Base-by-base conservation (phyloP, 345 rosid genomes). In the Boechera divaricarpa region DNA sequence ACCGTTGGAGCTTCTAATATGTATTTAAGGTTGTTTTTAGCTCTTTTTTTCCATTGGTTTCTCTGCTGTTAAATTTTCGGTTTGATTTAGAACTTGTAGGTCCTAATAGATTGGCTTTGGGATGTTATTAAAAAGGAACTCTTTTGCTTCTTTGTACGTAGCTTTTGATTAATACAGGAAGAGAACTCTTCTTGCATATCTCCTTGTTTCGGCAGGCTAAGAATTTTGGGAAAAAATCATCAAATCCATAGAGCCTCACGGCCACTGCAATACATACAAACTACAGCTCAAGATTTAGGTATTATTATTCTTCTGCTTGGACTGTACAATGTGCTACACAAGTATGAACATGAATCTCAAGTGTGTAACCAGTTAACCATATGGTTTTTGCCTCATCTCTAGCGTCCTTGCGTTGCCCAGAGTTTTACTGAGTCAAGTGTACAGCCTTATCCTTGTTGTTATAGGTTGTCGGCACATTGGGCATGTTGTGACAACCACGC, bases 381-480 rank as follows among this genome's bases (percentile, higher is more conserved):
- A 41, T 52, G 31, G 56, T n/a, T 52, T 61, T 51, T 32, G 58
- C 38, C 69, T 63, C 58, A 45, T 35, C 44, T 63, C 12, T 63
- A 44, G 6, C 26, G 52, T 28, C 54, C 54, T 63, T 8, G 26
- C n/a, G 38, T 63, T 44, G 2, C 24, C 26, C 5, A 7, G 8
- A 15, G 38, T 63, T 26, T 26, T 63, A 44, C 68, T 3, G 7
- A 63, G 28, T 86, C 86, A 91, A 51, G 87, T 74, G 54, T 74
- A 94, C 69, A 94, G 73, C 69, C 90, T 81, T 76, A 94, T 60
- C 32, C 98, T 95, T 1, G 87, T 86, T 47, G 82, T 89, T 80
- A 94, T 92, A 12, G 84, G 87, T 60, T 84, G 42, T n/a, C 91
- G 87, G 72, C 98, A 94, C 74, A 92, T 44, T 4, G 97, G 98